Conservation (phyloP, 495 filamentous ascomycete species). For the Corynascus novoguineensis region DNA sequence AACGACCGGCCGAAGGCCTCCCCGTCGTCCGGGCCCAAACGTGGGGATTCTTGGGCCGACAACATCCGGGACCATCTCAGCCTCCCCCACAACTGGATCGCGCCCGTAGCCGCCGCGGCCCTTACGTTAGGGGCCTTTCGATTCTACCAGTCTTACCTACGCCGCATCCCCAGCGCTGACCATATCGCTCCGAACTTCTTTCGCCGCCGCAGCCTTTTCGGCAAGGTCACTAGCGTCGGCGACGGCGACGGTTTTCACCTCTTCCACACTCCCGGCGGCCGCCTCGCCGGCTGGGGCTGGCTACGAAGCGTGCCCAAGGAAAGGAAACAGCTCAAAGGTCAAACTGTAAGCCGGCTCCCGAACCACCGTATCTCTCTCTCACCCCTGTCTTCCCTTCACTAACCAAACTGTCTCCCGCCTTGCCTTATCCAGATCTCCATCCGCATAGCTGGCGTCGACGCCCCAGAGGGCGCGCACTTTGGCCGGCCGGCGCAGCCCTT, state of each 20-base stretch:
- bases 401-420: neutral
- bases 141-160: slow-evolving; percentile 69
- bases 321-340: slow-evolving; percentile 62
- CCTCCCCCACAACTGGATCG: slow-evolving; percentile 58
- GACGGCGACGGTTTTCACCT: slow-evolving; percentile 93
- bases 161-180: slow-evolving; percentile 68
- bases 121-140: slow-evolving; percentile 54
- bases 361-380: neutral
- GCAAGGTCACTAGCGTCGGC: slow-evolving; percentile 85
- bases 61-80: slow-evolving; percentile 54
- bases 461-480: slow-evolving; percentile 89
- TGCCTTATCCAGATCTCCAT: slow-evolving; percentile 58
- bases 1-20: slow-evolving; percentile 22
- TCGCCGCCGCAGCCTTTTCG: slow-evolving; percentile 68
- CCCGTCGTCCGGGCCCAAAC: slow-evolving; percentile 35
- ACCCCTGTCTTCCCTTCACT: neutral
- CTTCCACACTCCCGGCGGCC: slow-evolving; percentile 88
- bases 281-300: slow-evolving; percentile 87
- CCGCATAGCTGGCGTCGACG: slow-evolving; percentile 86
- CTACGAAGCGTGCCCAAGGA: slow-evolving; percentile 64
- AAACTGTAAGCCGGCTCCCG: slow-evolving; percentile 59
- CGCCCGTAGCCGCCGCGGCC: slow-evolving; percentile 63
- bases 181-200: slow-evolving; percentile 66
- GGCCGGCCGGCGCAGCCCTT: slow-evolving; percentile 81
- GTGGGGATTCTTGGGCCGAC: slow-evolving; percentile 34